Evolutionary conservation across 176 grass and related monocot genomes (phyloP).

Genomic region (Musa schizocarpa): DNA sequence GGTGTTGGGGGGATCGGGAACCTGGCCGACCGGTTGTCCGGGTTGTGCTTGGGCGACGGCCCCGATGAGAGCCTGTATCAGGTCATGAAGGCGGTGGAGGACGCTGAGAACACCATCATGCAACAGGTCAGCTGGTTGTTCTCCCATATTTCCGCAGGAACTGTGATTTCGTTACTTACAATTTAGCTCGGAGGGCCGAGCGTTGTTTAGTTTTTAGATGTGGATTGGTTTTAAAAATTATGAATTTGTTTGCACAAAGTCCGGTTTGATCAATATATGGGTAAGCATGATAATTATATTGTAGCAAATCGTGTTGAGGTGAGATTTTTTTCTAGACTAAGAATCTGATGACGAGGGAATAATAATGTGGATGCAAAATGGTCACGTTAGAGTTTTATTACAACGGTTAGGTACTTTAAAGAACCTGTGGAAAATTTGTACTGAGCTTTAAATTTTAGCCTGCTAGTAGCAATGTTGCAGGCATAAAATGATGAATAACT

Average conservation of each 20-base stretch:
- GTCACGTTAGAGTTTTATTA: no score
- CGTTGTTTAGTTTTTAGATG: not conserved
- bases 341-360: no score
- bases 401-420: no score
- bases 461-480: no score
- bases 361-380: no score
- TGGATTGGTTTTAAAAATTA: not conserved
- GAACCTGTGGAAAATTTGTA: no score
- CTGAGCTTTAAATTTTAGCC: no score
- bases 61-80: conserved; percentile 32
- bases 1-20: conserved; percentile 18
- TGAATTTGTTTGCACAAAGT: not conserved
- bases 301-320: no score
- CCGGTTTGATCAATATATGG: not conserved
- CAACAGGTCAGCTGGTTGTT: conserved; percentile 39
- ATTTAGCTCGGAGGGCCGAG: not conserved
- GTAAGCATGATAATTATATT: no score
- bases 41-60: conserved; percentile 11
- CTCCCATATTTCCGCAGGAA: not conserved
- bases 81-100: conserved; percentile 66
- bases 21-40: conserved; percentile 26
- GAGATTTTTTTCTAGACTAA: no score
- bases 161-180: not conserved
- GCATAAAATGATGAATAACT: no score
- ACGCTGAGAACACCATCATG: conserved; percentile 67